Evolutionary conservation across 441 rosid species (phyloP), one percentile per base, ranked within the genome.

Genomic region (Adansonia rubrostipa): DNA sequence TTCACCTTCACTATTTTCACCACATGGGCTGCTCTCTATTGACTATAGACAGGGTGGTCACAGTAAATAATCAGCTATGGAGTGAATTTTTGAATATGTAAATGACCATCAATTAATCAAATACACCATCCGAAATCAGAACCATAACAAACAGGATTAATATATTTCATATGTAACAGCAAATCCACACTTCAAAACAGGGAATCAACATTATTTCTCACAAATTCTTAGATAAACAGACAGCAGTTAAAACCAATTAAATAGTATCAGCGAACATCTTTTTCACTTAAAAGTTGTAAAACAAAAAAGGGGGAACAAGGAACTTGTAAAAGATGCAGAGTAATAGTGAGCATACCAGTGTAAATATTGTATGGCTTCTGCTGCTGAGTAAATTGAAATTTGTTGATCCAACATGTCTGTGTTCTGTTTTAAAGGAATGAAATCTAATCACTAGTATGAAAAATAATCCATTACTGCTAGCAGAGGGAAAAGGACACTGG

Each of bases 361-460:
- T 97, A 84, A 97, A 97, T 81, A 97, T 92, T 68, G 99, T 95
- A 86, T 97, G 99, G 87, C 99, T 95, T 83, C 99, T 87, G 91
- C 99, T 97, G 92, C 99, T 97, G 58, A 88, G 97, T 80, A 97
- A 80, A 88, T 97, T 97, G 86, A 95, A 97, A 81, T 90, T 97
- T 73, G 99, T 97, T 58, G 99, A 95, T 60, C 99, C 99, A 83
- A 97, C 97, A 80, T 97, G 99, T 62, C 99, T 90, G 85, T 97
- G 99, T 84, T 97, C 99, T 95, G 93, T 80, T 65, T 75, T 45
- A 77, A 82, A 82, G 80, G 62, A 78, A 74, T 36, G 75, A 77
- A 81, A 77, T 66, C 36, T 71, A 77, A 57, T 81, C 76, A 85
- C 33, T 50, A 58, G 76, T 64, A 65, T 22, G 71, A 51, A 76